A percentile compares a stretch with the other conserved stretches of the same genome.
phyloP scores from a whole-genome alignment of 2,329 filamentous ascomycete genomes.

The Trichocomaceae sp. region DNA sequence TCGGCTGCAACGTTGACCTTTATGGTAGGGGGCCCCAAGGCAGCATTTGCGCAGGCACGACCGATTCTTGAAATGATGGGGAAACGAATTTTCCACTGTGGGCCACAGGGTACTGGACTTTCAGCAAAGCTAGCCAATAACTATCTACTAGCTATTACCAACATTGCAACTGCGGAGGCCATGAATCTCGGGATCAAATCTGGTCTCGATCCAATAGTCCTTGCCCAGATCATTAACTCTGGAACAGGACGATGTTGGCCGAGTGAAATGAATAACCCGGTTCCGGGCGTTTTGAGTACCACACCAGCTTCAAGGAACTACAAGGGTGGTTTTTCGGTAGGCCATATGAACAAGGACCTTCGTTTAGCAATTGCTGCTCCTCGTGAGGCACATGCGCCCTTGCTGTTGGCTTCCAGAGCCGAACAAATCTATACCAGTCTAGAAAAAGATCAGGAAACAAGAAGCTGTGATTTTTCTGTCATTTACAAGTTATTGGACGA shows the following conservation, averaged over 20 bases:
- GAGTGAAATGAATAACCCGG: slow-evolving; percentile 47
- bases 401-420: not conserved
- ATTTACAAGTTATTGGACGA: slow-evolving; percentile 2
- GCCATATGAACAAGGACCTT: slow-evolving; percentile 57
- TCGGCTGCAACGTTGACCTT: slow-evolving; percentile 4
- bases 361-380: slow-evolving; percentile 41
- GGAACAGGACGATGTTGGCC: slow-evolving; percentile 50
- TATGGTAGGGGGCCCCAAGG: slow-evolving; percentile 2
- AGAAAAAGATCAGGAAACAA: not conserved
- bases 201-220: slow-evolving; percentile 49
- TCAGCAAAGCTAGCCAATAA: slow-evolving; percentile 58
- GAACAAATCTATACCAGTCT: slow-evolving; percentile 2
- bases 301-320: slow-evolving; percentile 46
- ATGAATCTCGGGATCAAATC: slow-evolving; percentile 56
- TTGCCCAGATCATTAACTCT: slow-evolving; percentile 47
- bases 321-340: slow-evolving; percentile 51
- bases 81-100: slow-evolving; percentile 49
- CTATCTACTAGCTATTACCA: slow-evolving; percentile 54
- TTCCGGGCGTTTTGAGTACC: slow-evolving; percentile 44
- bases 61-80: slow-evolving; percentile 42
- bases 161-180: slow-evolving; percentile 53
- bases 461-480: slow-evolving; percentile 5
- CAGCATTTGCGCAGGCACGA: not conserved
- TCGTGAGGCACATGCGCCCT: not conserved
- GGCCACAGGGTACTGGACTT: slow-evolving; percentile 50